phyloP scores from a whole-genome alignment of 495 filamentous ascomycete genomes.

The Neurospora africana region DNA sequence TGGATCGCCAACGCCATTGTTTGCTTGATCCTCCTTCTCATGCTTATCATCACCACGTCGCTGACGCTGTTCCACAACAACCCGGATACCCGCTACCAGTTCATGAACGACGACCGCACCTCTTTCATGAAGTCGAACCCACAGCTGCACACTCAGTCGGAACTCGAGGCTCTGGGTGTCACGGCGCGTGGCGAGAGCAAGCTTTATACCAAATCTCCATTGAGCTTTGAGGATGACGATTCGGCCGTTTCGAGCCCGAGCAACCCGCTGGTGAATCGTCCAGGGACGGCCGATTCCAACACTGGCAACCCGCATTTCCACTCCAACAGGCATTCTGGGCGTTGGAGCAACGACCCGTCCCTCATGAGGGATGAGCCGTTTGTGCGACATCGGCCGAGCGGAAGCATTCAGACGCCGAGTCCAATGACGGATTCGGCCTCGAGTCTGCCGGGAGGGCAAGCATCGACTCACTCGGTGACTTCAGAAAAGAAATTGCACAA shows the following conservation, averaged over 20 bases:
- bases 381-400: slow-evolving; percentile 10
- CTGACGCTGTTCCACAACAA: slow-evolving; percentile 87
- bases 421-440: slow-evolving; percentile 11
- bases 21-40: slow-evolving; percentile 70
- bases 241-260: slow-evolving; percentile 42
- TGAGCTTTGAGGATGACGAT: slow-evolving; percentile 71
- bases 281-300: slow-evolving; percentile 8
- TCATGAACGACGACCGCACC: slow-evolving; percentile 90
- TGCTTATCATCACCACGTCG: slow-evolving; percentile 76
- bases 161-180: slow-evolving; percentile 85
- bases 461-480: slow-evolving; percentile 7
- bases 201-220: slow-evolving; percentile 46
- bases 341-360: slow-evolving; percentile 4
- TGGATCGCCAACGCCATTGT: slow-evolving; percentile 88
- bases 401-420: slow-evolving; percentile 15
- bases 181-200: slow-evolving; percentile 81
- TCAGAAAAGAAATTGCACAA: slow-evolving; percentile 22
- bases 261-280: slow-evolving; percentile 18
- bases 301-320: background rate
- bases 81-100: slow-evolving; percentile 90
- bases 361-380: slow-evolving; percentile 1
- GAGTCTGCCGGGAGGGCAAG: slow-evolving; percentile 3
- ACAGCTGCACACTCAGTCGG: slow-evolving; percentile 63
- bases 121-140: slow-evolving; percentile 98
- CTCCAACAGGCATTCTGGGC: slow-evolving; percentile 8